These are phyloP conservation scores for Populus hybrid DNA, from an alignment of 441 rosid species.

Conservation along the genomic window DNA sequence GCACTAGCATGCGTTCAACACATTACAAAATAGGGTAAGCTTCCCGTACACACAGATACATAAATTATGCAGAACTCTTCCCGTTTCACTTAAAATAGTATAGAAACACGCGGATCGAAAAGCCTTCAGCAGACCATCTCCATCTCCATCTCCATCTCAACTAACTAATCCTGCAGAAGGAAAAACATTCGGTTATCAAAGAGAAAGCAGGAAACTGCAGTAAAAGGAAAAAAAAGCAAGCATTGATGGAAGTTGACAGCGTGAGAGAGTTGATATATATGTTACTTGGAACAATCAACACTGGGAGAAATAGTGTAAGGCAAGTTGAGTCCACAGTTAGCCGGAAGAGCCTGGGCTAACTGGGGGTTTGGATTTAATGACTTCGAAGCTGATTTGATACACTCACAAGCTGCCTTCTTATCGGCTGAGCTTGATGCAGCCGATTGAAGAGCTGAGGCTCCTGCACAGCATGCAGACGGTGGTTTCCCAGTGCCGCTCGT, in stretches of 20 bases:
- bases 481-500: constrained; percentile 61
- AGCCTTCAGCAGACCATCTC: not conserved
- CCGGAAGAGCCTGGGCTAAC: constrained; percentile 62
- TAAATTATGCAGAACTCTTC: not conserved
- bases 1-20: constrained; percentile 5
- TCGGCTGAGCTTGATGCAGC: constrained; percentile 52
- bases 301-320: constrained; percentile 56
- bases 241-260: not conserved
- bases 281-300: constrained; percentile 65
- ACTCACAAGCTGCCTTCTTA: constrained; percentile 64
- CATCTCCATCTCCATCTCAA: not conserved
- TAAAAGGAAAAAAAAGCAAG: not conserved
- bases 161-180: constrained; percentile 21
- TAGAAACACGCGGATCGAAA: not conserved
- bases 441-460: constrained; percentile 48
- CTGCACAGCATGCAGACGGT: constrained; percentile 61
- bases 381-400: constrained; percentile 65
- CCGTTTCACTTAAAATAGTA: not conserved
- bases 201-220: not conserved
- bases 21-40: not conserved
- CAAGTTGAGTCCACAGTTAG: constrained; percentile 57
- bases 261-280: constrained; percentile 3
- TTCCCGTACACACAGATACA: not conserved
- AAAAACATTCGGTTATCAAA: not conserved
- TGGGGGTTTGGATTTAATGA: constrained; percentile 52